A percentile compares a stretch with the other conserved stretches of the same genome.
Evolutionary conservation across 306 rosid species (phyloP).

Genomic region (Acacia confusa): DNA sequence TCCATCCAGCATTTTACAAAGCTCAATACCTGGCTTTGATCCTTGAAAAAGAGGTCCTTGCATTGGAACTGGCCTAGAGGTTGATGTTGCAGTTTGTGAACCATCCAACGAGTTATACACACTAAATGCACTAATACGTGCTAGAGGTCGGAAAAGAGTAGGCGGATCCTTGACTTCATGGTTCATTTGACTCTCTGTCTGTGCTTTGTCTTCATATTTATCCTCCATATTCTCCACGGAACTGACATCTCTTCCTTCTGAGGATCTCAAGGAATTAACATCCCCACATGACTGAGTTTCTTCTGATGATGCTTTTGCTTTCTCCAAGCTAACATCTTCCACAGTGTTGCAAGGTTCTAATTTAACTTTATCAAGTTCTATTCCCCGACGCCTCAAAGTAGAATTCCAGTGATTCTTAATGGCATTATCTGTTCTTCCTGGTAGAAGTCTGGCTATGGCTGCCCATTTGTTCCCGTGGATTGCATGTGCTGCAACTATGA

Average conservation of each 20-base stretch:
- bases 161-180: constrained; percentile 58
- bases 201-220: constrained; percentile 49
- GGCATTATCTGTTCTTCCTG: constrained; percentile 74
- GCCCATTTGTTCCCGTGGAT: constrained; percentile 80
- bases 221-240: constrained; percentile 57
- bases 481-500: constrained; percentile 88
- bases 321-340: constrained; percentile 77
- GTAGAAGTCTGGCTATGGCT: constrained; percentile 64
- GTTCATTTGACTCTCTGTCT: constrained; percentile 42
- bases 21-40: constrained; percentile 54
- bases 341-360: constrained; percentile 50
- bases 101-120: constrained; percentile 57
- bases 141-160: constrained; percentile 69
- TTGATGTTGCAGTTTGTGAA: constrained; percentile 44
- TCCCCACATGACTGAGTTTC: constrained; percentile 84
- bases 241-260: constrained; percentile 69
- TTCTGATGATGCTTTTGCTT: constrained; percentile 85
- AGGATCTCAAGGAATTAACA: constrained; percentile 72
- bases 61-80: constrained; percentile 57
- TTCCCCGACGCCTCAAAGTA: constrained; percentile 56
- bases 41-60: constrained; percentile 63
- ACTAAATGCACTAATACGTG: constrained; percentile 87
- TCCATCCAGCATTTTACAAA: constrained; percentile 59
- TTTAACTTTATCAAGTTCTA: constrained; percentile 53
- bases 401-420: constrained; percentile 80